Evolutionary conservation across 306 rosid genomes (phyloP), one percentile per base, ranked within the genome.

Genomic region (Mimosa pudica): DNA sequence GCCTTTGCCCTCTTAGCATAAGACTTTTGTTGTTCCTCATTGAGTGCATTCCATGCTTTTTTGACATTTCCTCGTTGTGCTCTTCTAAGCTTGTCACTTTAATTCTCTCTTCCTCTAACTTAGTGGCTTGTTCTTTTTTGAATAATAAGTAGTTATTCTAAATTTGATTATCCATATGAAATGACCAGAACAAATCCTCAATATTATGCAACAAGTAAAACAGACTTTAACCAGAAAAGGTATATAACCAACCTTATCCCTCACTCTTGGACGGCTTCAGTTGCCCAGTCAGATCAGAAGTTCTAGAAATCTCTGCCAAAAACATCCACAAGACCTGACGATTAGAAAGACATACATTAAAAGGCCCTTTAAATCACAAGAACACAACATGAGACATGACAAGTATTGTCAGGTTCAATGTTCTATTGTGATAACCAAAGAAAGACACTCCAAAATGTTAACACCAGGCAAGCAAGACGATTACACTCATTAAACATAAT

Each of bases 351-450:
- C 84, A 70, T 65, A 69, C 38, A 69, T 46, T 65, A 70, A 84
- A 87, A 81, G 81, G 41, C 41, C 45, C 74, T 79, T 80, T 82
- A 75, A 51, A 80, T 92, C 97, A 93, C 98, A 87, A 77, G 98
- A 79, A 87, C 49, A 60, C n/a, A n/a, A 87, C 88, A 75, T 91
- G 97, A 89, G 85, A 75, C 74, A 71, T 83, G 88, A 82, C 90
- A 82, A 67, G 82, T 84, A 83, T 58, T 79, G 85, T 55, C 84
- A 60, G 80, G 74, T 73, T 79, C 86, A 88, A 72, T 69, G 55
- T 75, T 78, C 69, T 76, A 63, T 71, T 73, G 86, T 70, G 81
- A 79, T 79, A 77, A 78, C 78, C 78, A 61, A 73, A 81, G 84
- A 82, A 70, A 75, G 75, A 68, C 70, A 47, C 70, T 80, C 67